Percentiles rank a stretch among this genome's conserved stretches.
Evolutionary conservation across 2,329 filamentous ascomycete genomes (phyloP).

Genomic region (Helminthosporium solani): DNA sequence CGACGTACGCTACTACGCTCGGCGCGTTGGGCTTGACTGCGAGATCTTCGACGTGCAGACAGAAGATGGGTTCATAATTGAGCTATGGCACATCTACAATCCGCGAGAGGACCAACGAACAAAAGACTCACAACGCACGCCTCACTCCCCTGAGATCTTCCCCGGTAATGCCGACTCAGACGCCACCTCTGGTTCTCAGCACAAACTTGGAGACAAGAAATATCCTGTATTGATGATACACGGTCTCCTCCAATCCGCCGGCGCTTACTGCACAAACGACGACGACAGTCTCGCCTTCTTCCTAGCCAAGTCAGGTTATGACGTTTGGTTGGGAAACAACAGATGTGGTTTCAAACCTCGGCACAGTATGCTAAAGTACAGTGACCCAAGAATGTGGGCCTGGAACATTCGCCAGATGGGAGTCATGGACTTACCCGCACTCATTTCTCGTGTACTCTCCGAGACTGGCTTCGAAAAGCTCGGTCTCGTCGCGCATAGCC

Average conservation of each 20-base stretch:
- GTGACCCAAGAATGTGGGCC: constrained; percentile 89
- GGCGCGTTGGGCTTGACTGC: constrained; percentile 81
- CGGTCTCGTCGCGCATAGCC: constrained; percentile 81
- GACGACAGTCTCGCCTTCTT: constrained; percentile 89
- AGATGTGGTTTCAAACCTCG: constrained; percentile 80
- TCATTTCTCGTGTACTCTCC: constrained; percentile 74
- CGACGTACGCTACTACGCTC: constrained; percentile 82
- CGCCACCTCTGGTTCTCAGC: constrained; percentile 27
- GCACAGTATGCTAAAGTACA: constrained; percentile 68
- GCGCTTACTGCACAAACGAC: constrained; percentile 87
- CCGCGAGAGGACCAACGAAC: constrained; percentile 68
- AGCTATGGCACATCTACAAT: constrained; percentile 86
- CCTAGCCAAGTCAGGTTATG: constrained; percentile 87
- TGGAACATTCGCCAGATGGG: constrained; percentile 98
- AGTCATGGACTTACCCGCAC: constrained; percentile 79
- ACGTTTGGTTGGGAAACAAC: constrained; percentile 96
- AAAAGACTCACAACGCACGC: constrained; percentile 50
- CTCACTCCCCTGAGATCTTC: constrained; percentile 65
- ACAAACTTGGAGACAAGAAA: constrained; percentile 52
- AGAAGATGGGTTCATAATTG: constrained; percentile 89
- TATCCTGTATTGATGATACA: constrained; percentile 88
- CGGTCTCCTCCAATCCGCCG: constrained; percentile 82
- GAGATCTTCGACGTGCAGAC: constrained; percentile 85
- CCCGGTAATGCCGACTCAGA: constrained; percentile 35
- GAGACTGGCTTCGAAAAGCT: constrained; percentile 84